Base-by-base conservation (phyloP, 352 stramenopile genomes). In the Pythium aristosporum region DNA sequence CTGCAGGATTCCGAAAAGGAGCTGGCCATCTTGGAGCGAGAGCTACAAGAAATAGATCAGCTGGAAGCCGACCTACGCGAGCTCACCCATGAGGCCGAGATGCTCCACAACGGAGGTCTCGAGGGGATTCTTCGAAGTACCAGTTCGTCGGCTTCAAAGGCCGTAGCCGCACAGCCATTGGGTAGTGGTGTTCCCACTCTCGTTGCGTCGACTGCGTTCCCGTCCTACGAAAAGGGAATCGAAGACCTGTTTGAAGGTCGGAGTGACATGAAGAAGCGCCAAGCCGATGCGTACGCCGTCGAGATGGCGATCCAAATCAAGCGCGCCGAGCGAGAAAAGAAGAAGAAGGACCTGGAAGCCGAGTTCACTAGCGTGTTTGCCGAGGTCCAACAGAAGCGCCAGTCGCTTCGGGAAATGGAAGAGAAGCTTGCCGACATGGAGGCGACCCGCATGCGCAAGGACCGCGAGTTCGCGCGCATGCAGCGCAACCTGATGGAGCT, bases 251-350 rank as follows among this genome's bases (percentile, higher is more conserved):
- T 93, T 32, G 79, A 92, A 54, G 76, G 67, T 1, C 81, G 76
- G 11, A 70, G 73, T 21, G 61, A 67, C 6, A 63, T 80, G 56
- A 74, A 77, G 28, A 76, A 84, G 65, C 63, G 96, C 92, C 42
- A 92, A 97, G 59, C 93, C 98, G 73, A 96, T 98, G 77, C 82
- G 98, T 20, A 69, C 98, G 16, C 93, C 98, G 78, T 97, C 98
- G 84, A 98, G 98, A 69, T 76, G 98, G 9, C 75, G 28, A 89
- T 98, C 42, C 92, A 97, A 65, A 91, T 98, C 65, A 98, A 98
- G 61, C 83, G 87, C 34, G 78, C 79, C 1, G 92, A 98, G 70
- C 78, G 93, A 10, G 94, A 98, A 62, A 85, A 87, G 69, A 96
- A 94, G 58, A 96, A 98, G 69, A 86, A 88, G 39, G 73, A 92